These are phyloP conservation scores for Sporisorium reilianum DNA, from an alignment of 1,284 basidiomycete genomes.

Conservation along the genomic window DNA sequence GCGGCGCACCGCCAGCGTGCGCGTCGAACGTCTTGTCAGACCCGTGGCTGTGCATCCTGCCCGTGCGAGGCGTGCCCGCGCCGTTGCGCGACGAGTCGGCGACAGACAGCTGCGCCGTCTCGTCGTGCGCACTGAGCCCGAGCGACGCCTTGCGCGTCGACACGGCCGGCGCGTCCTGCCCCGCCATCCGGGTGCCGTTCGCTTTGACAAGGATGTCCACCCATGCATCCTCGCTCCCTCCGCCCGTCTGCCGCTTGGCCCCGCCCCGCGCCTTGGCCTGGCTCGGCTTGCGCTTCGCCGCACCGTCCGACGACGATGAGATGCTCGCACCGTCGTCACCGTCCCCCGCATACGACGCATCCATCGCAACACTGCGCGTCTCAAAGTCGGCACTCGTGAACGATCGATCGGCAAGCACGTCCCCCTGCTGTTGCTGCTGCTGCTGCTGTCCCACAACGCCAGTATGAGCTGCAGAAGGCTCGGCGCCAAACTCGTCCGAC, in stretches of 20 bases:
- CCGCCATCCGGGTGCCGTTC: constrained; percentile 41
- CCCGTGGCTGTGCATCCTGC: too few relatives aligned
- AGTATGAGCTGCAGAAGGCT: neutral
- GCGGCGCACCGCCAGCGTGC: constrained; percentile 1
- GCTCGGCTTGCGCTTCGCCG: constrained; percentile 7
- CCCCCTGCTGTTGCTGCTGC: constrained; percentile 15
- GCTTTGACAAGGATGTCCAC: constrained; percentile 55
- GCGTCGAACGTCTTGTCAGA: constrained; percentile 18
- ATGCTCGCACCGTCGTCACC: constrained; percentile 22
- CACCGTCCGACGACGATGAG: neutral
- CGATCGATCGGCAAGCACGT: constrained; percentile 31
- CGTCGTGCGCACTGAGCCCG: constrained; percentile 14
- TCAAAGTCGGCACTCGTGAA: constrained; percentile 60
- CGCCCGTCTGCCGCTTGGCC: constrained; percentile 21
- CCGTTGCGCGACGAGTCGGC: constrained; percentile 5
- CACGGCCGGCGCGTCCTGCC: constrained; percentile 35
- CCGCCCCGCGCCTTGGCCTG: constrained; percentile 11
- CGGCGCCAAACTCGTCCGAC: constrained; percentile 9
- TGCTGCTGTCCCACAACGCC: too few relatives aligned
- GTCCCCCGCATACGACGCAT: neutral
- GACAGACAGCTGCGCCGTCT: constrained; percentile 22
- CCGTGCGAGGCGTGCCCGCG: constrained; percentile 16
- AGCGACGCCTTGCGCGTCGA: constrained; percentile 12
- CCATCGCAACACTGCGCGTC: constrained; percentile 48
- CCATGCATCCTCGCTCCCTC: constrained; percentile 48